Evolutionary conservation across 495 filamentous ascomycete genomes (phyloP).

Genomic region (Neurospora sublineolata): DNA sequence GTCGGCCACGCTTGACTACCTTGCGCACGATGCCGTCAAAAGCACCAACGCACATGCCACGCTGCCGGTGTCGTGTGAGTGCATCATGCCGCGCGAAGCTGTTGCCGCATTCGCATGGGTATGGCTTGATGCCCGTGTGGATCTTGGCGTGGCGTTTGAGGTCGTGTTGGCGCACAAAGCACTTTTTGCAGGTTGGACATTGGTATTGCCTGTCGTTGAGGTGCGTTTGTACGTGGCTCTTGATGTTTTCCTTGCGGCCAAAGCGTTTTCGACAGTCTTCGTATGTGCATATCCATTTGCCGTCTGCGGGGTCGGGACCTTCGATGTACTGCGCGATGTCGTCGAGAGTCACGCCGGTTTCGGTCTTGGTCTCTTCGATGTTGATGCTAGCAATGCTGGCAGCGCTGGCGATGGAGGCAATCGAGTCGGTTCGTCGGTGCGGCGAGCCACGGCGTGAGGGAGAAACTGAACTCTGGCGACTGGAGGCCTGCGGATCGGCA

Average conservation of each 20-base stretch:
- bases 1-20: constrained; percentile 38
- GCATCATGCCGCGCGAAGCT: constrained; percentile 91
- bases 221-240: constrained; percentile 94
- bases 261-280: constrained; percentile 75
- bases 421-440: constrained; percentile 37
- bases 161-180: constrained; percentile 93
- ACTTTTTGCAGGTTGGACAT: constrained; percentile 80
- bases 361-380: constrained; percentile 42
- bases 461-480: not conserved
- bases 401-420: constrained; percentile 36
- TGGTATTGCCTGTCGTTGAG: constrained; percentile 88
- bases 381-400: constrained; percentile 46
- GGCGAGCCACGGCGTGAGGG: constrained; percentile 25
- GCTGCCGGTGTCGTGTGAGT: constrained; percentile 82
- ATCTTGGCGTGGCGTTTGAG: constrained; percentile 95
- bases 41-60: constrained; percentile 87
- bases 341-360: constrained; percentile 73
- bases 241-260: constrained; percentile 92
- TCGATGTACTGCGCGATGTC: constrained; percentile 78
- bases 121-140: constrained; percentile 85
- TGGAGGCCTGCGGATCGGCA: not conserved
- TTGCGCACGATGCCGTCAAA: constrained; percentile 70
- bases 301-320: constrained; percentile 59
- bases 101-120: constrained; percentile 80
- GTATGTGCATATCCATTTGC: constrained; percentile 80